Base-by-base conservation (phyloP, 2,329 filamentous ascomycete species). In the Scytalidium sp. region DNA sequence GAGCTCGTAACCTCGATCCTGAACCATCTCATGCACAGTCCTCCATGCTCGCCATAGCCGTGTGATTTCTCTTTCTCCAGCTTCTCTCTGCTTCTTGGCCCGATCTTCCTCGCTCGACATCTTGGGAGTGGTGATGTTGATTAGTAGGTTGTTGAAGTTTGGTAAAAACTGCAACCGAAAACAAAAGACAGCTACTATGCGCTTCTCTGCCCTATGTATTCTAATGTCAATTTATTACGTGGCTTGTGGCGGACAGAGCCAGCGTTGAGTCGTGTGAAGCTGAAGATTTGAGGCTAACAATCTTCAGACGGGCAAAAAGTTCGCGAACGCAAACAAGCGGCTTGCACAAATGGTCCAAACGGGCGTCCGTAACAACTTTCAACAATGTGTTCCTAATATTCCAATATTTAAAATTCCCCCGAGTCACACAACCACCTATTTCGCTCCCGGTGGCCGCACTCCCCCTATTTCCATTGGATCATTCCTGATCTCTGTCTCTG, bases 21-120 rank as follows among this genome's bases (percentile, higher is more conserved):
- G 78, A 61, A 94, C 87, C 93, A 99, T 96, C 78, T 99, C 90
- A 70, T 96, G 90, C 44, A 91, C 85, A 8, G 94, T 99, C 71
- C 85, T 84, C 83, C 90, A 95, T 62, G 92, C 90, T 70, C 93
- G 88, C 93, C 94, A 99, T 60, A 97, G 83, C 66, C 88, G 84
- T 57, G 82, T 78, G 21, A 67, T 56, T 57, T 75, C 72, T 52
- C 69, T 62, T 41, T 71, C 64, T 17, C 67, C 65, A 45, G 67
- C 62, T 53, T 65, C 63, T 22, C 56, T 54, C 49, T 57, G 54
- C 57, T 62, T 64, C 43, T 55, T 58, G 21, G 47, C 43, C 15
- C 57, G 58, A 50, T 64, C 62, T 45, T 65, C 61, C 23, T 65
- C 62, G 32, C 47, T 52, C 17, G 57, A 59, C 60, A 60, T 64